Evolutionary conservation across 768 basidiomycete species (phyloP), one percentile per base, ranked within the genome.

Genomic region (Kondoa malvinella): DNA sequence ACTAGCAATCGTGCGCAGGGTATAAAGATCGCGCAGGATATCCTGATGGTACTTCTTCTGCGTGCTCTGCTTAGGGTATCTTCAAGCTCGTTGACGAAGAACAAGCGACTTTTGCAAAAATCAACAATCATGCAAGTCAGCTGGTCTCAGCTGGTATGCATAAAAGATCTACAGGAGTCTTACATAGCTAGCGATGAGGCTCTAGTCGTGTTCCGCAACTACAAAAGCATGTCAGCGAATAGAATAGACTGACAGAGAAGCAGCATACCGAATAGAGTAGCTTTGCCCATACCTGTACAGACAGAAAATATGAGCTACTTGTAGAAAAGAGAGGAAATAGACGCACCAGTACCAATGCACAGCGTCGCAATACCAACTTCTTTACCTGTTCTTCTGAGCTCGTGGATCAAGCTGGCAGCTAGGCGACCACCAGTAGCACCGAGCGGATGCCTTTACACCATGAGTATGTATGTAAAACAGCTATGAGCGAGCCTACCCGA

Each of bases 291-390:
- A 8, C 40, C 40, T 50, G 40, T 50, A 50, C 40, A 50, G 21
- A 21, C 40, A 8, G 40, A 8, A 8, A 50, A 21, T 21, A 50
- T 50, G 32, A 34, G 59, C 59, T 64, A 15, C 21, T 27, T 29
- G 63, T 25, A 14, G 63, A 64, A 1, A 34, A 64, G 63, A 34
- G 63, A 31, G 17, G n/a, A 14, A 14, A 16, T 62, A 31, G 71
- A 75, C 87, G 91, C 90, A 27, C 89, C 89, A 15, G 83, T 84
- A 4, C 89, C 90, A 75, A 92, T 86, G 76, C 90, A 92, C 87
- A 92, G 91, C 71, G 86, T 87, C 2, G 89, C 91, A 31, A 89
- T 85, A 70, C 92, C 91, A 69, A 92, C 80, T 75, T 86, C 85
- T 56, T 81, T 81, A n/a, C 81, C 82, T 56, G 85, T 86, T 76